phyloP scores from a whole-genome alignment of 2,329 filamentous ascomycete species.

The Chaetomiaceae sp. region DNA sequence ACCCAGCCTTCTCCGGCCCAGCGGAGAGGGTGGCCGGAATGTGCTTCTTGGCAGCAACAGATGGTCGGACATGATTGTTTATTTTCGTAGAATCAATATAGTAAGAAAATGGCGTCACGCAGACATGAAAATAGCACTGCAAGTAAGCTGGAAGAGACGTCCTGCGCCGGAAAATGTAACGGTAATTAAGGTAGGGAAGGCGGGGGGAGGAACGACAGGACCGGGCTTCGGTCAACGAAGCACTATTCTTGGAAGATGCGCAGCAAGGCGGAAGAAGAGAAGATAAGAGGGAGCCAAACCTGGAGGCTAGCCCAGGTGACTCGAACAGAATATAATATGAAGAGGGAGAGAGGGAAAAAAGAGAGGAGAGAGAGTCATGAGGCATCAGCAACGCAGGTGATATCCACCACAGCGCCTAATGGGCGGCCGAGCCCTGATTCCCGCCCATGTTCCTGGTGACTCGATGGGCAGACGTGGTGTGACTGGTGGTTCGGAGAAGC shows the following conservation, averaged over 20 bases:
- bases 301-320: conserved; percentile 19
- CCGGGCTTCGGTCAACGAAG: conserved; percentile 44
- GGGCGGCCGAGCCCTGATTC: conserved; percentile 11
- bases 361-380: background rate
- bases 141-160: conserved; percentile 29
- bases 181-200: conserved; percentile 29
- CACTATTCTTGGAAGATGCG: conserved; percentile 30
- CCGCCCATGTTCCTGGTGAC: conserved; percentile 5
- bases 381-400: conserved; percentile 7
- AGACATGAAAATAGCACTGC: conserved; percentile 28
- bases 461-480: conserved; percentile 13
- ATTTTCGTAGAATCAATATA: conserved; percentile 21
- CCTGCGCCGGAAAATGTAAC: conserved; percentile 30
- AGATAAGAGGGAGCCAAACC: conserved; percentile 29
- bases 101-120: conserved; percentile 16
- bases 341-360: background rate
- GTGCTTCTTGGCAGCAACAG: conserved; percentile 37
- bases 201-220: conserved; percentile 35
- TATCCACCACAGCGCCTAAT: conserved; percentile 26
- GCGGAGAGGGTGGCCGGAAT: conserved; percentile 48
- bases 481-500: conserved; percentile 17
- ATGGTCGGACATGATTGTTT: conserved; percentile 44
- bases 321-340: conserved; percentile 25
- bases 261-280: conserved; percentile 31
- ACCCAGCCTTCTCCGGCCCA: conserved; percentile 47